phyloP scores from a whole-genome alignment of 2,329 filamentous ascomycete species.

The Fusarium subtropicale region DNA sequence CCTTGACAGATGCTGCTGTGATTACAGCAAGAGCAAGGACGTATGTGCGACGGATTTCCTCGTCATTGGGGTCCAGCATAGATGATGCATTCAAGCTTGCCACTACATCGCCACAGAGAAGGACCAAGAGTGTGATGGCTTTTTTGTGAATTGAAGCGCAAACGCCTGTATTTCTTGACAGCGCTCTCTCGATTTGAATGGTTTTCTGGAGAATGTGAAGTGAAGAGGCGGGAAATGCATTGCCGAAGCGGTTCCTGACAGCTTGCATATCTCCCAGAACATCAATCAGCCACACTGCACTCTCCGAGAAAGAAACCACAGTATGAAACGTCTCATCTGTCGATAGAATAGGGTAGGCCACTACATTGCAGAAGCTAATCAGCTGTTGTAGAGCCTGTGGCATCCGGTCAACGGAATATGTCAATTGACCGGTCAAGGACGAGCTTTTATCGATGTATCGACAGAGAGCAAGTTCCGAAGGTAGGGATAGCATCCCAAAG shows the following conservation, averaged over 20 bases:
- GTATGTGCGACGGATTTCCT: slow-evolving; percentile 50
- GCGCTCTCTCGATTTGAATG: slow-evolving; percentile 50
- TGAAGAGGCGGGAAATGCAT: slow-evolving; percentile 48
- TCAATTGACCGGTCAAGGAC: slow-evolving; percentile 46
- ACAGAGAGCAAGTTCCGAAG: slow-evolving; percentile 54
- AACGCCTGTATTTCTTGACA: slow-evolving; percentile 30
- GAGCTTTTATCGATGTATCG: slow-evolving; percentile 49
- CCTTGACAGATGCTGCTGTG: slow-evolving; percentile 51
- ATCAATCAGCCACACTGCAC: slow-evolving; percentile 63
- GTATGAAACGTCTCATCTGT: slow-evolving; percentile 50
- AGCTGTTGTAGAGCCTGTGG: slow-evolving; percentile 62
- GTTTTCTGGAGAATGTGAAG: slow-evolving; percentile 53
- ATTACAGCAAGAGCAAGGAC: slow-evolving; percentile 56
- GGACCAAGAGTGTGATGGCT: slow-evolving; percentile 53
- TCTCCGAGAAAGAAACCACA: slow-evolving; percentile 54
- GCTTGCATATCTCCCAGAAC: slow-evolving; percentile 57
- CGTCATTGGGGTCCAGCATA: slow-evolving; percentile 44
- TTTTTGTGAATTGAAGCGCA: slow-evolving; percentile 50
- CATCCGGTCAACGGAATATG: slow-evolving; percentile 55
- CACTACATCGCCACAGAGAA: slow-evolving; percentile 58
- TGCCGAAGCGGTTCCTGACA: slow-evolving; percentile 55
- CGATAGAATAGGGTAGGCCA: slow-evolving; percentile 56
- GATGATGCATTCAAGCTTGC: slow-evolving; percentile 50
- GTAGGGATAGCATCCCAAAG: slow-evolving; percentile 51
- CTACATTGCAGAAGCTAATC: slow-evolving; percentile 57